Percentiles rank a stretch among this genome's conserved stretches.
phyloP scores from a whole-genome alignment of 192 early-diverging fungal species.

The Coemansia sp. region DNA sequence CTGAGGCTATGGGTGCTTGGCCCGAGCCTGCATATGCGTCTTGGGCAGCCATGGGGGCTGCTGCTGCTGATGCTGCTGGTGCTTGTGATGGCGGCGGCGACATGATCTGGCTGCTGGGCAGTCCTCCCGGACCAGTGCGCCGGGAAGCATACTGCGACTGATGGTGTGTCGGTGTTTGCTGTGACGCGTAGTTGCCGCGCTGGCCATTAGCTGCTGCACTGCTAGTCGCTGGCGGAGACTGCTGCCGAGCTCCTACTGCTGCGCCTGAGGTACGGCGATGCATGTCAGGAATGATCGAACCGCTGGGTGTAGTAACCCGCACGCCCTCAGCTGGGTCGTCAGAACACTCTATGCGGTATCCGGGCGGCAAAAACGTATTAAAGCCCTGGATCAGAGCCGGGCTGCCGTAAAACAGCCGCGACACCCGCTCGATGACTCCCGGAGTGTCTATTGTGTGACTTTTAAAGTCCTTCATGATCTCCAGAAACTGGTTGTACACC shows the following conservation, averaged over 20 bases:
- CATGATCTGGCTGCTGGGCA: constrained; percentile 8
- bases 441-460: constrained; percentile 94
- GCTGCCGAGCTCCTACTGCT: constrained; percentile 15
- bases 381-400: constrained; percentile 92
- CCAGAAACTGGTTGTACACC: constrained; percentile 96
- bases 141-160: constrained; percentile 17
- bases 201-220: neutral
- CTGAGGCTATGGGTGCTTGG: constrained; percentile 2
- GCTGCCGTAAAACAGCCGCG: constrained; percentile 88
- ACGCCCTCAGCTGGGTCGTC: constrained; percentile 78
- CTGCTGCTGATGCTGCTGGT: neutral
- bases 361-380: constrained; percentile 98
- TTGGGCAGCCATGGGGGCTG: constrained; percentile 6
- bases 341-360: constrained; percentile 91
- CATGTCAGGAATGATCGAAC: constrained; percentile 50
- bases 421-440: constrained; percentile 96
- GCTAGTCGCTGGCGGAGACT: constrained; percentile 1
- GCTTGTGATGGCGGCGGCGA: constrained; percentile 19
- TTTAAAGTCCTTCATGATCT: constrained; percentile 99
- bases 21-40: constrained; percentile 8
- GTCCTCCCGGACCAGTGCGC: constrained; percentile 13
- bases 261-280: constrained; percentile 18
- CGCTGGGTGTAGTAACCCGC: constrained; percentile 84
- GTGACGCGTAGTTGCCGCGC: neutral
- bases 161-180: constrained; percentile 1